These are phyloP conservation scores for Erythrophleum fordii DNA, from an alignment of 306 rosid species.

Conservation along the genomic window DNA sequence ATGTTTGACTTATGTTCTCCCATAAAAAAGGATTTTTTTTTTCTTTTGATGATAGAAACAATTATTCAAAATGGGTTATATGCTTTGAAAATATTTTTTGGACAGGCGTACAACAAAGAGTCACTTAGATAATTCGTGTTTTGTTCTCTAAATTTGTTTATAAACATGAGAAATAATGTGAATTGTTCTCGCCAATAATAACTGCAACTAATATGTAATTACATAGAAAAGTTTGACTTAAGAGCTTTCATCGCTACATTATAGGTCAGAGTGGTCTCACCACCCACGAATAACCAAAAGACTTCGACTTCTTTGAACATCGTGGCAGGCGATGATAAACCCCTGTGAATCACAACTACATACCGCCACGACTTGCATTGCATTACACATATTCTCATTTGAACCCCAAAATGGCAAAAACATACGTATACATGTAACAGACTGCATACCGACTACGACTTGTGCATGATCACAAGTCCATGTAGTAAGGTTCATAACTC, in stretches of 20 bases:
- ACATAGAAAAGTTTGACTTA: neutral
- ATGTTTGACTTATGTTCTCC: neutral
- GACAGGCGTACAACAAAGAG: neutral
- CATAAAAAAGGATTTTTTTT: neutral
- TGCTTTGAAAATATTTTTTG: neutral
- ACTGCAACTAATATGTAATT: neutral
- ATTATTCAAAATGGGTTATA: neutral
- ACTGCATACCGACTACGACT: neutral
- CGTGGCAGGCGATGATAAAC: neutral
- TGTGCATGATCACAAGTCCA: neutral
- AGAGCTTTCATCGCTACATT: neutral
- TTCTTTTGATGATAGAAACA: too few species aligned
- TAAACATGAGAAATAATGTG: neutral
- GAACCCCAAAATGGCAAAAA: neutral
- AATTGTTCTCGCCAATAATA: neutral
- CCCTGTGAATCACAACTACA: neutral
- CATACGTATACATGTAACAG: neutral
- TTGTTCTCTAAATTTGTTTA: too few species aligned
- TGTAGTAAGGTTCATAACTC: neutral
- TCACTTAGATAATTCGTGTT: neutral
- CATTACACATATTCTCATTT: neutral
- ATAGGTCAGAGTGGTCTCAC: neutral
- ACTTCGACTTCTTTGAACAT: neutral
- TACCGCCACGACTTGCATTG: neutral
- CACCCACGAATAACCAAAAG: neutral